These are phyloP conservation scores for Rhizopus microsporus DNA, from an alignment of 371 early-diverging fungal genomes.

Conservation along the genomic window DNA sequence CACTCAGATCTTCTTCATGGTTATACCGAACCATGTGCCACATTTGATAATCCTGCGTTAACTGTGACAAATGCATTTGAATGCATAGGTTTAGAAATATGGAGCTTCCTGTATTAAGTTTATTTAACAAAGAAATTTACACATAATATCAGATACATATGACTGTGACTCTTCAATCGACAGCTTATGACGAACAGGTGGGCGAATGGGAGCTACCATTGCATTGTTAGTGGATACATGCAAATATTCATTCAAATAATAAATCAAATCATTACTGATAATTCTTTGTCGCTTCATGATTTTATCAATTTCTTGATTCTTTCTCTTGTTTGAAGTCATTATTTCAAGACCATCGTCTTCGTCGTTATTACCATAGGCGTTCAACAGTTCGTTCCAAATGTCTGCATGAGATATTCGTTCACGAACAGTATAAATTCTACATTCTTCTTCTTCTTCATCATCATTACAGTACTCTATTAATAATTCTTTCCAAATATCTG, in stretches of 20 bases:
- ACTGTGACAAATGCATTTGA: conserved; percentile 25
- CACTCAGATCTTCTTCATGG: conserved; percentile 41
- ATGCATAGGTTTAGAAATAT: conserved; percentile 39
- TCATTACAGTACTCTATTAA: conserved; percentile 2
- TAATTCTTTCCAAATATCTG: conserved; percentile 1
- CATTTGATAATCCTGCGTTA: conserved; percentile 37
- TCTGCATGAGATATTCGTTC: neutral
- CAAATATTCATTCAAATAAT: neutral
- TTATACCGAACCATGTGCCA: conserved; percentile 37
- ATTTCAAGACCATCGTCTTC: neutral
- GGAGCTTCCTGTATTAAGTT: conserved; percentile 34
- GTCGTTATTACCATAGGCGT: neutral
- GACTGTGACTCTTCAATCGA: neutral
- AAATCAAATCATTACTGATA: conserved; percentile 6
- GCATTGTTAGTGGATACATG: no score
- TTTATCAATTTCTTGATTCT: neutral
- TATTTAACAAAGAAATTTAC: conserved; percentile 1
- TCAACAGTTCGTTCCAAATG: neutral
- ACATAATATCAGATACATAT: conserved; percentile 3
- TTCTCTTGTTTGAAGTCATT: conserved; percentile 2
- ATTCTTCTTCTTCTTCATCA: neutral
- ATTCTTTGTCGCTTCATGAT: conserved; percentile 11
- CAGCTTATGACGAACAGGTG: conserved; percentile 3
- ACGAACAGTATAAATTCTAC: neutral
- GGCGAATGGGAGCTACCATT: conserved; percentile 27